Evolutionary conservation across 176 grass and related monocot genomes (phyloP).

Genomic region (Oryza punctata): DNA sequence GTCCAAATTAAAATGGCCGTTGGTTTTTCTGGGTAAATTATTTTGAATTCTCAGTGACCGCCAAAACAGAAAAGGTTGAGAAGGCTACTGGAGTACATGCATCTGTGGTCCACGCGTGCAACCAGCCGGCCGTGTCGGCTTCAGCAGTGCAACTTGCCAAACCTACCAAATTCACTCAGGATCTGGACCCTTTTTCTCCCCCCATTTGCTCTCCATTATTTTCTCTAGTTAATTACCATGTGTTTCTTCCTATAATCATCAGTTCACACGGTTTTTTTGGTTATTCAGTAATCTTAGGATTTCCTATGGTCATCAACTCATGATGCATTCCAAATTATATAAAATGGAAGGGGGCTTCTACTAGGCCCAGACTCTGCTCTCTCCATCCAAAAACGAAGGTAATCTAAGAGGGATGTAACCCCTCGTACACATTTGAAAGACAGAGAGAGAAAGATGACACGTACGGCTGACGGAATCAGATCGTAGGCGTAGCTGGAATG

Average conservation of each 20-base stretch:
- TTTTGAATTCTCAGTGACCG: background rate
- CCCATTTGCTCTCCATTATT: background rate
- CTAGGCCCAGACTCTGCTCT: too few relatives aligned
- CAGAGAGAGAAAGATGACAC: background rate
- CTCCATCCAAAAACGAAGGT: too few relatives aligned
- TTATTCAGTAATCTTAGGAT: too few relatives aligned
- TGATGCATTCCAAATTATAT: background rate
- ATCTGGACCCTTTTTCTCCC: background rate
- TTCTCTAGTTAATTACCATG: background rate
- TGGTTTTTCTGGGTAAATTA: background rate
- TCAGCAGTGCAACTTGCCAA: background rate
- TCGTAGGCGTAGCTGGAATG: background rate
- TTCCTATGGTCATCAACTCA: background rate
- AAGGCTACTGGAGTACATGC: background rate
- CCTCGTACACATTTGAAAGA: too few relatives aligned
- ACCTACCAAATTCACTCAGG: conserved; percentile 19
- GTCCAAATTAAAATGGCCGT: background rate
- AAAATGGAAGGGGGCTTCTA: too few relatives aligned
- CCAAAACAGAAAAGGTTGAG: background rate
- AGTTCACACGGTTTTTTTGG: too few relatives aligned
- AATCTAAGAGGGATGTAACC: too few relatives aligned
- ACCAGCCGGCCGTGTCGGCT: background rate
- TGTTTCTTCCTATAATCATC: background rate
- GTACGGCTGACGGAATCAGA: background rate
- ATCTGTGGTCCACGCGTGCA: conserved; percentile 11